Evolutionary conservation across 768 basidiomycete genomes (phyloP).

Genomic region (Amanita phalloides): DNA sequence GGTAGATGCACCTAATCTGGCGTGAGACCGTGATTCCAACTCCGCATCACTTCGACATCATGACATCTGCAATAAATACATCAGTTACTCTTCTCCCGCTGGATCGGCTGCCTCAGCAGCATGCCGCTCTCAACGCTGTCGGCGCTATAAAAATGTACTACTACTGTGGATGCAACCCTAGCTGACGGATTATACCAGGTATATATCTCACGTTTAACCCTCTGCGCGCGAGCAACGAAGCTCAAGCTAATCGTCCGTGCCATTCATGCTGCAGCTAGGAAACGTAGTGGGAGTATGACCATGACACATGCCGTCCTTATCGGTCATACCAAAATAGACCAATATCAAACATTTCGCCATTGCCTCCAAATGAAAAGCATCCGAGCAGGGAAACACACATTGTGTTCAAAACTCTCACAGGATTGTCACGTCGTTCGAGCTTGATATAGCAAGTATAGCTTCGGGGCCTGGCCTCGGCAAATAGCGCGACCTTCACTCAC

Average conservation of each 20-base stretch:
- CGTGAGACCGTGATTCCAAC: not conserved
- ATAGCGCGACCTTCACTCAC: not conserved
- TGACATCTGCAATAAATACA: not conserved
- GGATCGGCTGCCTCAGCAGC: not conserved
- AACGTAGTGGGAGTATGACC: not conserved
- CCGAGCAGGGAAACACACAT: not conserved
- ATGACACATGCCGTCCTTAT: not conserved
- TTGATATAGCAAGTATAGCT: not conserved
- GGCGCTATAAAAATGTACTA: not conserved
- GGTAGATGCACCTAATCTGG: not conserved
- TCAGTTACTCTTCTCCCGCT: slow-evolving; percentile 2
- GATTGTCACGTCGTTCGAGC: not conserved
- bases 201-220: not conserved
- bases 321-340: not conserved
- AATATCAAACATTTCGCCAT: not conserved
- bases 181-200: not conserved
- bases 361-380: not conserved
- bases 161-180: not conserved
- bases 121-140: not conserved
- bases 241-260: not conserved
- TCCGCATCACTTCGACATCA: not conserved
- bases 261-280: not conserved
- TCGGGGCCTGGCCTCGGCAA: slow-evolving; percentile 1
- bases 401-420: not conserved
- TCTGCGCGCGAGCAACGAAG: not conserved